Evolutionary conservation across 331 rosid species (phyloP).

Genomic region (Erythrophleum ivorense): DNA sequence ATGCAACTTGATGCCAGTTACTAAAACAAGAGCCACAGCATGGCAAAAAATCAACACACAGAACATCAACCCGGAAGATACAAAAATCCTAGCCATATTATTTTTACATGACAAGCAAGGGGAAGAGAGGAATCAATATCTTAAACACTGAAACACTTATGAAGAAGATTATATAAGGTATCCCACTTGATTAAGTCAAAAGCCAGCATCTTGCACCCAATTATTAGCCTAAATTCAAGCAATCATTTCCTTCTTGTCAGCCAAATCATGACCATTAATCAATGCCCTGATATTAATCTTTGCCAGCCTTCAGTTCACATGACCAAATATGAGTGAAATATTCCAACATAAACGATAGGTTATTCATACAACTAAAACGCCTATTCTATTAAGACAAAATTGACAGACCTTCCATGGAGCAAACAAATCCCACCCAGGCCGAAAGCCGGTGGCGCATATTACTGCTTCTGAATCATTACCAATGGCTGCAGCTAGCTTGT

Average conservation of each 20-base stretch:
- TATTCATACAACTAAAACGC: not conserved
- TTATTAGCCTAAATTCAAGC: not conserved
- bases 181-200: not conserved
- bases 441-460: conserved; percentile 88
- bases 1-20: conserved; percentile 10
- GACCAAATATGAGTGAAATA: conserved; percentile 10
- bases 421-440: conserved; percentile 84
- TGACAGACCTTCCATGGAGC: conserved; percentile 94
- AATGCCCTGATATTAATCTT: not conserved
- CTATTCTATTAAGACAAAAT: conserved; percentile 8
- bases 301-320: not conserved
- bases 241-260: conserved; percentile 23
- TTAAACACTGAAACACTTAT: not conserved
- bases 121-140: not conserved
- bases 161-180: not conserved
- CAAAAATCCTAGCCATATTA: not conserved
- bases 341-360: conserved; percentile 10
- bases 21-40: conserved; percentile 5
- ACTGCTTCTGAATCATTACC: conserved; percentile 91
- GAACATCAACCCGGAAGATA: conserved; percentile 27
- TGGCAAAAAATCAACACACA: conserved; percentile 3
- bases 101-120: not conserved
- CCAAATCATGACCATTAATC: conserved; percentile 11
- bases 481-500: conserved; percentile 77
- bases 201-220: not conserved